Conservation (phyloP, 805 yeast species). For the Barnettozyma siamensis region DNA sequence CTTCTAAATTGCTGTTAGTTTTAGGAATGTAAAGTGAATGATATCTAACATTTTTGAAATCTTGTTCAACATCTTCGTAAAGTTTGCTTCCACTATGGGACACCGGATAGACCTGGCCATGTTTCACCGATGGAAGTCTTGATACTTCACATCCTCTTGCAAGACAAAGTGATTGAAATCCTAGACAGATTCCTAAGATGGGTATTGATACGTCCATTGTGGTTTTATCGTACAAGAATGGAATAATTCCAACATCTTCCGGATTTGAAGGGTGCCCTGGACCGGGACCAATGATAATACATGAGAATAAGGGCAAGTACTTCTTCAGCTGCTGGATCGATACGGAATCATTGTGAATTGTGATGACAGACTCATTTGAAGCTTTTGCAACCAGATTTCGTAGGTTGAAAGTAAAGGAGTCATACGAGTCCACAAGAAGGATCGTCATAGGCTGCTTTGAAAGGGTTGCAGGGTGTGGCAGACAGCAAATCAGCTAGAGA, state of each 20-base stretch:
- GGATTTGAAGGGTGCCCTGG: conserved; percentile 80
- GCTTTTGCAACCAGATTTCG: conserved; percentile 52
- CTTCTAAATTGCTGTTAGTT: conserved; percentile 32
- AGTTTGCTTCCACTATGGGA: conserved; percentile 28
- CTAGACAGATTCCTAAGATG: conserved; percentile 86
- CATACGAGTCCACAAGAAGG: conserved; percentile 85
- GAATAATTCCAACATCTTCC: conserved; percentile 69
- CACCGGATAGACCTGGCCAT: conserved; percentile 70
- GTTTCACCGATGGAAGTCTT: conserved; percentile 56
- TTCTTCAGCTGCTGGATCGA: conserved; percentile 32
- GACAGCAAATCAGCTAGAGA: too few relatives aligned
- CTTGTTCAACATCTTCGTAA: conserved; percentile 35
- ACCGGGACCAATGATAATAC: conserved; percentile 90
- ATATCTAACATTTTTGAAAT: conserved; percentile 73
- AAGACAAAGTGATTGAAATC: conserved; percentile 78
- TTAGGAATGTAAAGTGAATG: conserved; percentile 67
- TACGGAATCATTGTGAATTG: conserved; percentile 32
- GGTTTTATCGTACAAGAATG: conserved; percentile 41
- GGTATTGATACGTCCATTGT: conserved; percentile 41
- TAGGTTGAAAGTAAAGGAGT: conserved; percentile 87
- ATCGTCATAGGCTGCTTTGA: conserved; percentile 36
- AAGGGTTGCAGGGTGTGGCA: neutral
- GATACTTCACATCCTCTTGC: conserved; percentile 52
- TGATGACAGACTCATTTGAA: conserved; percentile 33
- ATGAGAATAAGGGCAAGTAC: conserved; percentile 53